A percentile compares a stretch with the other conserved stretches of the same genome.
These are phyloP conservation scores for Dictyostelium intermedium DNA, from an alignment of 78 protist genomes.

Conservation along the genomic window DNA sequence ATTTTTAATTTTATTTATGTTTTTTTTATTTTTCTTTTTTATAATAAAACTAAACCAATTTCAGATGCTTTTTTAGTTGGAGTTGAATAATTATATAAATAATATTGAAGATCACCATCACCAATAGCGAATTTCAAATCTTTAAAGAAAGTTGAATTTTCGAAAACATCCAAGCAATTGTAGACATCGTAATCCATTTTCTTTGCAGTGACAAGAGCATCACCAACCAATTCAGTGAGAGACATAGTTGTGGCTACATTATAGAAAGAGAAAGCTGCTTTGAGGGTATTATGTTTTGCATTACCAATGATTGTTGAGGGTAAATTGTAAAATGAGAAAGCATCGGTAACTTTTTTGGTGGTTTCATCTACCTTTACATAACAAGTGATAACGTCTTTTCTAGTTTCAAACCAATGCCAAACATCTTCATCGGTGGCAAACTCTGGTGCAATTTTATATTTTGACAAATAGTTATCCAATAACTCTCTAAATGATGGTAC, in stretches of 20 bases:
- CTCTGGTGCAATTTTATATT: constrained; percentile 50
- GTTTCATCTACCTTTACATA: constrained; percentile 90
- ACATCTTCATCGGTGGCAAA: constrained; percentile 90
- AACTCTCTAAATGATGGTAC: constrained; percentile 61
- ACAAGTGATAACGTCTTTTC: constrained; percentile 79
- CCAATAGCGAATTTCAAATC: constrained; percentile 97
- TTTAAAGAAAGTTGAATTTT: constrained; percentile 84
- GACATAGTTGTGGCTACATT: constrained; percentile 86
- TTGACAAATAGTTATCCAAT: constrained; percentile 65
- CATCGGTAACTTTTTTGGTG: constrained; percentile 90
- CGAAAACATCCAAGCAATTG: constrained; percentile 97
- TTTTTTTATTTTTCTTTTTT: background rate
- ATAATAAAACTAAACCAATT: constrained; percentile 62
- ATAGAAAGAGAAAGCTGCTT: constrained; percentile 98
- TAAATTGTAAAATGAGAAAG: constrained; percentile 93
- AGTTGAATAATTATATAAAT: constrained; percentile 63
- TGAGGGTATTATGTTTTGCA: constrained; percentile 83
- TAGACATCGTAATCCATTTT: constrained; percentile 92
- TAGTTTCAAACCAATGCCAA: constrained; percentile 89
- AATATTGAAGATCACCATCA: constrained; percentile 95
- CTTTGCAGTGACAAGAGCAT: constrained; percentile 93
- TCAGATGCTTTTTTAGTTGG: constrained; percentile 45
- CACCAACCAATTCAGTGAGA: constrained; percentile 84
- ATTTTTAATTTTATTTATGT: background rate
- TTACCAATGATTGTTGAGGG: constrained; percentile 94